These are phyloP conservation scores for Amanita jacksonii DNA, from an alignment of 768 basidiomycete species.

Conservation along the genomic window DNA sequence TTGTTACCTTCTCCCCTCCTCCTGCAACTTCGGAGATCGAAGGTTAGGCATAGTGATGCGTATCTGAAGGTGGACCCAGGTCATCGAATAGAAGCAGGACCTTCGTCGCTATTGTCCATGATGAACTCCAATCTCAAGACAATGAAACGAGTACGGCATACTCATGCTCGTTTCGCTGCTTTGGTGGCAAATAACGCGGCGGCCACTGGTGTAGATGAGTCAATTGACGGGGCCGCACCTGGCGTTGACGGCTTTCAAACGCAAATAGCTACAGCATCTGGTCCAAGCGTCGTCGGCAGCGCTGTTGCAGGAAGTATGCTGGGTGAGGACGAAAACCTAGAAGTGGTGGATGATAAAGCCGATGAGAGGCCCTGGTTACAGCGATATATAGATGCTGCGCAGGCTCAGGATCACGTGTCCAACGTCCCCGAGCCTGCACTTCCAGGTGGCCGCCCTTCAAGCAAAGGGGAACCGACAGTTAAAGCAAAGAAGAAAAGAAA, in stretches of 20 bases:
- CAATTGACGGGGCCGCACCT: neutral
- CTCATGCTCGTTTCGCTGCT: conserved; percentile 61
- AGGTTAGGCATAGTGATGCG: too few relatives aligned
- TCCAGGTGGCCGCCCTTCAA: neutral
- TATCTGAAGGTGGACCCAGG: too few relatives aligned
- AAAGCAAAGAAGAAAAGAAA: conserved; percentile 14
- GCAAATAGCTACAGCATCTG: neutral
- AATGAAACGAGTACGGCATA: conserved; percentile 60
- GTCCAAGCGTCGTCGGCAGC: conserved; percentile 1
- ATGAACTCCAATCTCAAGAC: conserved; percentile 77
- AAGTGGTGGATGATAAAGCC: conserved; percentile 33
- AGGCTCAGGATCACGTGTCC: neutral
- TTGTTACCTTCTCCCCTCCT: too few relatives aligned
- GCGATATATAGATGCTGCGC: conserved; percentile 11
- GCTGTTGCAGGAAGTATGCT: conserved; percentile 16
- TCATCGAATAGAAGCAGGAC: conserved; percentile 13
- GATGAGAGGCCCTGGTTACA: conserved; percentile 56
- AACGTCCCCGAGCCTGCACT: neutral
- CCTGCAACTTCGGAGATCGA: too few relatives aligned
- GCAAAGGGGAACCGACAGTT: conserved; percentile 4
- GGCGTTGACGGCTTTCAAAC: neutral
- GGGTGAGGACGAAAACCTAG: conserved; percentile 22
- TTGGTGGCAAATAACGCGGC: conserved; percentile 24
- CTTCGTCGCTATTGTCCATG: conserved; percentile 44
- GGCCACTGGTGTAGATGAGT: neutral